Evolutionary conservation across 352 stramenopile species (phyloP), one percentile per base, ranked within the genome.

Genomic region (Globisporangium perplexum): DNA sequence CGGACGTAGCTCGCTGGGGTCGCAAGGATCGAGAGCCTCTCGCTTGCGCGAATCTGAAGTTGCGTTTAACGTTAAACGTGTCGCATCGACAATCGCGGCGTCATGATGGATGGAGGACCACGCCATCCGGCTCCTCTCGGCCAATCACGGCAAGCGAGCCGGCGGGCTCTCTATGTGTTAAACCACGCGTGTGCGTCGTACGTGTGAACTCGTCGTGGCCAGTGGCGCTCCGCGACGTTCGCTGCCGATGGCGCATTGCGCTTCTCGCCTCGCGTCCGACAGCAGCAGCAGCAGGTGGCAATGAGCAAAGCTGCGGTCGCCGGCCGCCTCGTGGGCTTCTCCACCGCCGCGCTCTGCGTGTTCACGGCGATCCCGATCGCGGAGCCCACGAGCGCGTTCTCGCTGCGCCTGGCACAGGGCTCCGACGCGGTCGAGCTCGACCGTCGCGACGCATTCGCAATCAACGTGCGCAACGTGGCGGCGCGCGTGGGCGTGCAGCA

Each of bases 391-490:
- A 90, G 77, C 49, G 51, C 63, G 28, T 72, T 73, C 58, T 83
- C 78, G 24, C 58, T 90, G 14, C 71, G 69, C 33, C 60, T 88
- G 24, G 79, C 79, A 7, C 67, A 89, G 30, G 80, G 71, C 4
- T 38, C 72, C 5, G 69, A 88, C 46, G 73, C 75, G 8, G 64
- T 87, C 24, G 53, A 79, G 55, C 59, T 93, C 46, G 68, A 82
- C 20, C 62, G 62, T 0, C 60, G 61, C 7, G 83, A 91, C 47
- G 53, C 73, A 3, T 90, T 91, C 48, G 80, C 81, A 15, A 42
- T 77, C 38, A 81, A 90, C 31, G 73, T 88, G 33, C 74, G 78
- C 15, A 50, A 70, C 11, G 73, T 93, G 42, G 83, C 83, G 8
- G 69, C 68, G 0, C 67, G 70, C 1, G 65, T 90, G 23, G 83